Evolutionary conservation across 768 basidiomycete species (phyloP).

Genomic region (Cubamyces sp.): DNA sequence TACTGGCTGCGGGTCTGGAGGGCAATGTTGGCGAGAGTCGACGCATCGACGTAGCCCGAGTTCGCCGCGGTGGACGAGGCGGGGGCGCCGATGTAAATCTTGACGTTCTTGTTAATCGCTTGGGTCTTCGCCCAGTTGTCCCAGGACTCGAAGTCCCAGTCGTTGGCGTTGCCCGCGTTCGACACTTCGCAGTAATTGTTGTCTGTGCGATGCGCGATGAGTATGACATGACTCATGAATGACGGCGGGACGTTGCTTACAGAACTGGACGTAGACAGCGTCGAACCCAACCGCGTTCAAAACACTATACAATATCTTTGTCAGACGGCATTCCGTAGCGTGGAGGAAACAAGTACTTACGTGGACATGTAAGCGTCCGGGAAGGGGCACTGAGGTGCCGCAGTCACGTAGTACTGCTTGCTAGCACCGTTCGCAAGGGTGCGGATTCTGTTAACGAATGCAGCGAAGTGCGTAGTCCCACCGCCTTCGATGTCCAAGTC

Average conservation of each 20-base stretch:
- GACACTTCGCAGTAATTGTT: constrained; percentile 66
- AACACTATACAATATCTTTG: constrained; percentile 37
- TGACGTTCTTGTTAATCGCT: constrained; percentile 63
- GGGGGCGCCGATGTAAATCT: constrained; percentile 69
- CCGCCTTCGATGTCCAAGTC: constrained; percentile 83
- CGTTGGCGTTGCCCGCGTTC: constrained; percentile 47
- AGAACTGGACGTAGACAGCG: constrained; percentile 76
- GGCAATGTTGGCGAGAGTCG: constrained; percentile 51
- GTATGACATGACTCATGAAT: neutral
- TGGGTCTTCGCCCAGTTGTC: constrained; percentile 64
- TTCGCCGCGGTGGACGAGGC: constrained; percentile 60
- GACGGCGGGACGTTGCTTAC: constrained; percentile 34
- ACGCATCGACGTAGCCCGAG: constrained; percentile 58
- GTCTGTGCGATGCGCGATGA: constrained; percentile 29
- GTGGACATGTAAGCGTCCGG: constrained; percentile 63
- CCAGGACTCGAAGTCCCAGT: constrained; percentile 62
- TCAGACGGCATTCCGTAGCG: neutral
- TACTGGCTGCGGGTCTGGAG: constrained; percentile 56
- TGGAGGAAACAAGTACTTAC: constrained; percentile 8
- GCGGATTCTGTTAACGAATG: constrained; percentile 54
- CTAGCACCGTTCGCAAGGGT: constrained; percentile 52
- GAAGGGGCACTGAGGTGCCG: constrained; percentile 69
- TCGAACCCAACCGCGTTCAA: constrained; percentile 68
- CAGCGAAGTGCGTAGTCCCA: constrained; percentile 32
- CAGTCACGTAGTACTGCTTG: constrained; percentile 70